A percentile compares a stretch with the other conserved stretches of the same genome.
Conservation (phyloP, 495 filamentous ascomycete genomes). For the Tuber aestivum region DNA sequence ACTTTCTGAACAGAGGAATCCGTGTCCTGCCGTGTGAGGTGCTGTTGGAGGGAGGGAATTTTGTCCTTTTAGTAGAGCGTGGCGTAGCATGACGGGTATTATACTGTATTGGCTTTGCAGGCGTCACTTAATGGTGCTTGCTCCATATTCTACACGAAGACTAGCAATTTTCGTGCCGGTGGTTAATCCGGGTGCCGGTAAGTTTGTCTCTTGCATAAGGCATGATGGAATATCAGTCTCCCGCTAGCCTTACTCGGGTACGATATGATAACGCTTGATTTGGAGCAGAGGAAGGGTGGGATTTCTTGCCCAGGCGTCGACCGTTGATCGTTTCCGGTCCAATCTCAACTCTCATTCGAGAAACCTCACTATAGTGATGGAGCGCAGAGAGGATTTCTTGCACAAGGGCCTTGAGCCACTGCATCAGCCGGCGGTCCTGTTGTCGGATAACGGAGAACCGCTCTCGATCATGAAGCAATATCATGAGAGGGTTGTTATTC, state of each 20-base stretch:
- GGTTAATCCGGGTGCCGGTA: neutral
- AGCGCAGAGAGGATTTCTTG: neutral
- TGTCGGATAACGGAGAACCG: too few relatives aligned
- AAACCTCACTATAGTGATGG: neutral
- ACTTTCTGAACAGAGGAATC: neutral
- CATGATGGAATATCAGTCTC: neutral
- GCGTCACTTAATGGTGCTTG: neutral
- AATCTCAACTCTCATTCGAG: neutral
- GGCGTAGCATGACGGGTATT: neutral
- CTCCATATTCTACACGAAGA: neutral
- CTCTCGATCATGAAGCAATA: too few relatives aligned
- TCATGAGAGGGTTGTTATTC: too few relatives aligned
- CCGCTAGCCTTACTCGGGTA: neutral
- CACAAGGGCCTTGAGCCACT: neutral
- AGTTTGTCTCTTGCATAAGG: neutral
- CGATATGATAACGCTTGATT: neutral
- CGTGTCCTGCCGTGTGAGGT: neutral
- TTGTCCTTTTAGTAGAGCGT: neutral
- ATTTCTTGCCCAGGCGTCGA: neutral
- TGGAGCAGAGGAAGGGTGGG: neutral
- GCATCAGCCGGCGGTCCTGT: neutral
- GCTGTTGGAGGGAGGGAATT: neutral
- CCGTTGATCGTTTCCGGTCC: neutral
- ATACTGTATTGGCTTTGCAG: neutral
- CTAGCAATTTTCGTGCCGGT: neutral